A percentile compares a stretch with the other conserved stretches of the same genome.
These are phyloP conservation scores for Kentomonas sorsogonicus DNA, from an alignment of 208 protist species.

Conservation along the genomic window DNA sequence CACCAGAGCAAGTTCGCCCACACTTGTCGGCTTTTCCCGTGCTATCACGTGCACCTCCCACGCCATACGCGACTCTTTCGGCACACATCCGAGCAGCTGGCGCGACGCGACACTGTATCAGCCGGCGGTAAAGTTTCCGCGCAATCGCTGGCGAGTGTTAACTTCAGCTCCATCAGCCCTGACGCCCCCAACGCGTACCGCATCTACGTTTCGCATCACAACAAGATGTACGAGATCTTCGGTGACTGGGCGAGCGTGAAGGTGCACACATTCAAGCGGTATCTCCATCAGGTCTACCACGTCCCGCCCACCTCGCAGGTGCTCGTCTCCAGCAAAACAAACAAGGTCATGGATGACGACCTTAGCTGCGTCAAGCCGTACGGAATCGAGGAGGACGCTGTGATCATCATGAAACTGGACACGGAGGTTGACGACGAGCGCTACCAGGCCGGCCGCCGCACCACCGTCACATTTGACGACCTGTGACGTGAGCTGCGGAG, in stretches of 20 bases:
- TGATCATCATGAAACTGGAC: conserved; percentile 64
- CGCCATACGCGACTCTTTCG: conserved; percentile 78
- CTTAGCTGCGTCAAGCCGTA: conserved; percentile 66
- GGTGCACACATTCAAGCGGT: conserved; percentile 86
- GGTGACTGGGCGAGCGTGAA: conserved; percentile 78
- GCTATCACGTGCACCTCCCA: conserved; percentile 74
- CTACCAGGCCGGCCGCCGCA: no score
- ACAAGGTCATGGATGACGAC: conserved; percentile 70
- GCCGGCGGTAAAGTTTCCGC: conserved; percentile 44
- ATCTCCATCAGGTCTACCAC: conserved; percentile 82
- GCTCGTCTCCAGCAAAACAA: conserved; percentile 39
- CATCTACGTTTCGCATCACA: conserved; percentile 71
- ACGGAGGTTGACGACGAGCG: conserved; percentile 12
- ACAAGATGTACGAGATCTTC: conserved; percentile 82
- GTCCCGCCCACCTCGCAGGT: conserved; percentile 61
- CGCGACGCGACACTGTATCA: conserved; percentile 34
- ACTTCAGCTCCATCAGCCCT: conserved; percentile 77
- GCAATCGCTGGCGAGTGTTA: conserved; percentile 66
- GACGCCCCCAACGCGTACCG: conserved; percentile 76
- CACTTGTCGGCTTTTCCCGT: conserved; percentile 83
- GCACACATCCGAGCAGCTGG: conserved; percentile 65
- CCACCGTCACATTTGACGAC: conserved; percentile 61
- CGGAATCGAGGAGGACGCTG: conserved; percentile 55
- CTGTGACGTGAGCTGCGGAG: conserved; percentile 20
- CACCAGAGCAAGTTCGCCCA: conserved; percentile 80